Base-by-base conservation (phyloP, 106 monocot genomes). In the Dioscorea dumetorum region DNA sequence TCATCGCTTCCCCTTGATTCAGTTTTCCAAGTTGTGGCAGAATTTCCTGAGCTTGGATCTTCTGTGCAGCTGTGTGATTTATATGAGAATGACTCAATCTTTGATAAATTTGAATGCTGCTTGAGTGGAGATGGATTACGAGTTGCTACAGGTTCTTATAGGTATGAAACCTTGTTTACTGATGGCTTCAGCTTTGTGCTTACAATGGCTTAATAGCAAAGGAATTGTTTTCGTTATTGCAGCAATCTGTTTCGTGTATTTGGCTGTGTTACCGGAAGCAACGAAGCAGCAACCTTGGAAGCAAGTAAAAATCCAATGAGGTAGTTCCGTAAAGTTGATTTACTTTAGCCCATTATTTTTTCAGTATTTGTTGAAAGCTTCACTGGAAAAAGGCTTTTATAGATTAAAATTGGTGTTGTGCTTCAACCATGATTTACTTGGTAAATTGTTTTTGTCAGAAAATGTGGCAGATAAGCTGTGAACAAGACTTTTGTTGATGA, bases 61-160 rank as follows among this genome's bases (percentile, higher is more conserved):
- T 24, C 49, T 69, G 11, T 61, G 21, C 80, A 97, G 95, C 72
- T 97, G 49, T 91, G 88, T 70, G 95, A 97, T 84, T 74, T 97
- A 68, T 97, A 91, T 73, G 95, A 91, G 72, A 97, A 92, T 62
- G 95, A 97, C 21, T 97, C 91, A 19, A 97, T 97, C 48, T 97
- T 97, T 60, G 95, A 97, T 82, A 97, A 97, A 68, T 97, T 97
- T 77, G 91, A 97, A 71, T 97, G 95, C 65, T 91, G 95, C 68
- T 56, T 91, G 67, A 97, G 91, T 80, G 95, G 91, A 53, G 84
- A 91, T 76, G 91, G 95, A 56, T 71, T 67, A 34, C 76, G 84
- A 16, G 86, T 97, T 8, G 91, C 95, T 63, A 89, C 88, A 60
- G 95, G 95, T 72, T 92, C 95, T 14, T 97, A 97, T 72, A 97